Conservation (phyloP, 208 protist species). For the Eutreptiella sp. region DNA sequence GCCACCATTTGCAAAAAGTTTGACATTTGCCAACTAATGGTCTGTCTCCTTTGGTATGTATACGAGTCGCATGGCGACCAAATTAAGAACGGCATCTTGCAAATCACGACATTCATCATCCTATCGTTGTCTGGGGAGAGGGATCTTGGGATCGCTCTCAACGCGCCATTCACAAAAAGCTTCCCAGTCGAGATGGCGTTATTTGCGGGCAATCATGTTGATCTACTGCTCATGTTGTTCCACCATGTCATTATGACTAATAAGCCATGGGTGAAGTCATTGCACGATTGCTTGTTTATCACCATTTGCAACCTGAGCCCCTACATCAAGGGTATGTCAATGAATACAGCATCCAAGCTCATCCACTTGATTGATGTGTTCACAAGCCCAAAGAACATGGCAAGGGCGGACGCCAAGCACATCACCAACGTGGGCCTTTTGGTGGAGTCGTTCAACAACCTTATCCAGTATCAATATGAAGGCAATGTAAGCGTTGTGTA, state of each 20-base stretch:
- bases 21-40: conserved; percentile 27
- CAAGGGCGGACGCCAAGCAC: conserved; percentile 24
- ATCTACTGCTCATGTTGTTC: conserved; percentile 64
- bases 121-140: conserved; percentile 57
- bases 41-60: conserved; percentile 64
- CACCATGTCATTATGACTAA: conserved; percentile 30
- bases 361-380: conserved; percentile 41
- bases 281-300: conserved; percentile 57
- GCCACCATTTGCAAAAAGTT: conserved; percentile 9
- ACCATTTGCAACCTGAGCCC: conserved; percentile 71
- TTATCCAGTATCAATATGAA: conserved; percentile 49
- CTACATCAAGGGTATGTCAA: conserved; percentile 56
- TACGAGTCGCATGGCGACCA: conserved; percentile 49
- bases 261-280: conserved; percentile 5
- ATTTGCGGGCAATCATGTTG: conserved; percentile 52
- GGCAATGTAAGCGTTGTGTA: conserved; percentile 41
- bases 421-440: conserved; percentile 32
- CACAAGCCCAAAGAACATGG: conserved; percentile 31
- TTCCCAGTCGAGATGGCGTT: conserved; percentile 52
- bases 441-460: conserved; percentile 44
- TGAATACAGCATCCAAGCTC: conserved; percentile 42
- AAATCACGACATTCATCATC: conserved; percentile 70
- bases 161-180: conserved; percentile 50
- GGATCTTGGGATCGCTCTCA: conserved; percentile 65
- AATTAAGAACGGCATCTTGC: conserved; percentile 46